Evolutionary conservation across 768 basidiomycete species (phyloP), one percentile per base, ranked within the genome.

Genomic region (Auriscalpium microsporum): DNA sequence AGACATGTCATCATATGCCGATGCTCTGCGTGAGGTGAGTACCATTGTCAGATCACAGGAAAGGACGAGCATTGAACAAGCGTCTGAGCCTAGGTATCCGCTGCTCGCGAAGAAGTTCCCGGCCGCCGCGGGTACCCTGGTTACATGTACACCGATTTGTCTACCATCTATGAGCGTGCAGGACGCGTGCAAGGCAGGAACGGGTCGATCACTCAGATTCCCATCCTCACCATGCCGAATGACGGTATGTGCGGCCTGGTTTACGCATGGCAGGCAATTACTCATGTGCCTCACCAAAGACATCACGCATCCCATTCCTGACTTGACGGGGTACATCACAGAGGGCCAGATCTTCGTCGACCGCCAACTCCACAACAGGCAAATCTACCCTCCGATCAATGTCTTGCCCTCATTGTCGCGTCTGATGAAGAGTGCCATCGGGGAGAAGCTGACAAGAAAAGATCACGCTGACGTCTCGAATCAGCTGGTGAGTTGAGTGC

Each of bases 251-350:
- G 11, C 21, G 10, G 10, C 10, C 19, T 34, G 38, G 21, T 6
- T 70, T 54, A 44, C 47, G 50, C 21, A 21, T 21, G 35, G 36
- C 52, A 10, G 21, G 45, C 44, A 56, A 28, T 38, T 38, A 33
- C 53, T 53, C 33, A 21, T 52, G 45, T 6, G 54, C 53, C 53
- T 45, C 54, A 14, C 34, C 33, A 59, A 28, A 97, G 95, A 98
- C 78, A 99, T 99, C 72, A 98, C 96, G n/a, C 96, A 99, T 73
- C 96, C 96, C 57, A 97, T 99, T 73, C 95, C 95, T 67, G 95
- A 97, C 82, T 78, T 98, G 71, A 98, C 95, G 60, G 96, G 96
- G 52, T 99, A 98, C 73, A 99, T 99, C 71, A 94, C 94, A 50
- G 95, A 98, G 78, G 96, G 96, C 50, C 96, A 99, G 75, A 96